These are phyloP conservation scores for Eucalyptus erythrocorys DNA, from an alignment of 345 rosid species.

Conservation along the genomic window DNA sequence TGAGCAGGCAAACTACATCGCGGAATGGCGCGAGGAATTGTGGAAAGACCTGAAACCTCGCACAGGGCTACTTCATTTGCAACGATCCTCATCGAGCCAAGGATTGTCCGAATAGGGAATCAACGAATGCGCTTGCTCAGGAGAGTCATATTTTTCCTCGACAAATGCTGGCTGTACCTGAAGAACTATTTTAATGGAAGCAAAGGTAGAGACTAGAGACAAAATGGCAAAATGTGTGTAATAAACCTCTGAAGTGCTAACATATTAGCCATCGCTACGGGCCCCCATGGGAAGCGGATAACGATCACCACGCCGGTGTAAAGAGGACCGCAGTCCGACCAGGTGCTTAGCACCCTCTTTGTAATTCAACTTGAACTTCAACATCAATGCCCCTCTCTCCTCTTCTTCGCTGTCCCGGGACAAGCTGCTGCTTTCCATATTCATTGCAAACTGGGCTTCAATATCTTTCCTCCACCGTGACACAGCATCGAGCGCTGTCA, in stretches of 20 bases:
- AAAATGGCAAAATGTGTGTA: background rate
- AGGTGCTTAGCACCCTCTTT: conserved; percentile 58
- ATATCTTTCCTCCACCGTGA: background rate
- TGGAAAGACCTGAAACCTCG: too few relatives aligned
- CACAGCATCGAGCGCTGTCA: background rate
- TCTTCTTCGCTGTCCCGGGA: conserved; percentile 13
- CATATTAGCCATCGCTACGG: background rate
- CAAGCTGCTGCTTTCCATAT: background rate
- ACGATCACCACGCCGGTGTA: conserved; percentile 13
- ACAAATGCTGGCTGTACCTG: background rate
- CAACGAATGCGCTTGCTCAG: too few relatives aligned
- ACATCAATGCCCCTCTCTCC: conserved; percentile 23
- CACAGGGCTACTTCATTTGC: too few relatives aligned
- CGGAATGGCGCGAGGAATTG: too few relatives aligned
- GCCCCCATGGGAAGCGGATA: background rate
- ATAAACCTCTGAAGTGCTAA: background rate
- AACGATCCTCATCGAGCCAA: too few relatives aligned
- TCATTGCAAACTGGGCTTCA: background rate
- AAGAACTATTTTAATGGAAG: background rate
- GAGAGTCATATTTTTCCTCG: too few relatives aligned
- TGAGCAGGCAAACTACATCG: too few relatives aligned
- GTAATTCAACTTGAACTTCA: conserved; percentile 48
- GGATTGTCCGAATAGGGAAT: too few relatives aligned
- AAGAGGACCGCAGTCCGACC: conserved; percentile 43
- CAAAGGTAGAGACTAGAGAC: background rate